Base-by-base conservation (phyloP, 1,139 yeast species). In the Candida freyschussii region DNA sequence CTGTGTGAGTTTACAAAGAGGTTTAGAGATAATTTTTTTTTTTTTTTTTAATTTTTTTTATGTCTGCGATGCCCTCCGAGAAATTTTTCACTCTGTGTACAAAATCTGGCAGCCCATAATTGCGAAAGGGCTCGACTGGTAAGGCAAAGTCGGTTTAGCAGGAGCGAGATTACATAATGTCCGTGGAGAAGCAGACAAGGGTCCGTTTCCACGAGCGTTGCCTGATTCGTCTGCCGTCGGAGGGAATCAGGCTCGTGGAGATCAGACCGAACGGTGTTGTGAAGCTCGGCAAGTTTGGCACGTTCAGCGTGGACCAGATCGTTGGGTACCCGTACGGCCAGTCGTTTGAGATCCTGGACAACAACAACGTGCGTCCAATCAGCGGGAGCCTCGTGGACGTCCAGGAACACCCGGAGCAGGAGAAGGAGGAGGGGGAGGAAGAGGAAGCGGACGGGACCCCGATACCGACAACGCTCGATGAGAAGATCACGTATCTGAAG, bases 261-360 rank as follows among this genome's bases (percentile, higher is more conserved):
- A 61, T 87, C 37, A 69, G 66, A 31, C 68, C 73, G 3, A 77
- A 73, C 21, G 75, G 79, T 0, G 56, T 71, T 7, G 67, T 91
- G 12, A 75, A 76, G 36, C 63, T 93, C 44, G 98, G 98, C 2
- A 91, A 91, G 57, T 93, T 91, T 59, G 99, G 98, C 7, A 65
- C 79, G 2, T 91, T 93, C 57, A 64, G 70, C 26, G 86, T 82
- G 5, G 74, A 79, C 45, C 81, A 76, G 36, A 71, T 91, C 12
- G 54, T 91, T 22, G 96, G 96, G 2, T 79, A 68, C 50, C 83
- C 91, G 5, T 81, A 75, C 48, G 98, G 98, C 1, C 89, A 83
- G 48, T 77, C 95, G 0, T 91, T 91, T 59, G 97, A 91, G 55
- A 82, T 91, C 26, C 54, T 69, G 19, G 83, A 75, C 30, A 78